These are phyloP conservation scores for Lavandula angustifolia DNA, from an alignment of 257 asterid species.

Conservation along the genomic window DNA sequence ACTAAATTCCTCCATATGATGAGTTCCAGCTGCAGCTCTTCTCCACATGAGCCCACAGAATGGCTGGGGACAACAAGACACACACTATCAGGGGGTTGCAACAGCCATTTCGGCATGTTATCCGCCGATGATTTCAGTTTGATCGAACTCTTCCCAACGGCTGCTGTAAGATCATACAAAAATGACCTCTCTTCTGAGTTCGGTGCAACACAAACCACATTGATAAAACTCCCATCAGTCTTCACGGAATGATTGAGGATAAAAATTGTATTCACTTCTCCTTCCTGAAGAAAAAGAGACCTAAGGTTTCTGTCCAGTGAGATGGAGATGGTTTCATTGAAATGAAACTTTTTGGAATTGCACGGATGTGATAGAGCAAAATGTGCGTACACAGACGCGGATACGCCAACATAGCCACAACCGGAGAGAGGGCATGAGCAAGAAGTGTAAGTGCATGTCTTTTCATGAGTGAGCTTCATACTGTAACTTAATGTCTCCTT, in stretches of 20 bases:
- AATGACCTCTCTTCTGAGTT: constrained; percentile 31
- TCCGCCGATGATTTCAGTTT: constrained; percentile 44
- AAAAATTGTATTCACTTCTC: constrained; percentile 35
- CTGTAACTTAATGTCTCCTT: constrained; percentile 40
- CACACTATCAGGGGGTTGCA: constrained; percentile 30
- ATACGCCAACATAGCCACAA: constrained; percentile 43
- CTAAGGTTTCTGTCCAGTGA: constrained; percentile 34
- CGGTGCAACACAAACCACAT: constrained; percentile 53
- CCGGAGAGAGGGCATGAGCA: constrained; percentile 55
- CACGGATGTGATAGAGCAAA: constrained; percentile 36
- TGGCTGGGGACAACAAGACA: constrained; percentile 54
- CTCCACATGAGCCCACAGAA: constrained; percentile 26
- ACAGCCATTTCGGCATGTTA: constrained; percentile 37
- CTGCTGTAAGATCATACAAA: constrained; percentile 40
- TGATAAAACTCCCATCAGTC: constrained; percentile 44
- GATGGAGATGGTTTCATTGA: constrained; percentile 31
- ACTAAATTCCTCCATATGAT: constrained; percentile 32
- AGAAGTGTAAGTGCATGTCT: constrained; percentile 47
- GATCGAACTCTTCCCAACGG: constrained; percentile 45
- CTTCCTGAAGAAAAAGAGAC: constrained; percentile 48
- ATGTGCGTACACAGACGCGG: constrained; percentile 45
- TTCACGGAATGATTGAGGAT: constrained; percentile 44
- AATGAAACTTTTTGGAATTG: constrained; percentile 31
- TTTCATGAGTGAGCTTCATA: constrained; percentile 52
- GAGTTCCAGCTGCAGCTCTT: constrained; percentile 44